Base-by-base conservation (phyloP, 805 yeast genomes). In the Saturnispora galanensis region DNA sequence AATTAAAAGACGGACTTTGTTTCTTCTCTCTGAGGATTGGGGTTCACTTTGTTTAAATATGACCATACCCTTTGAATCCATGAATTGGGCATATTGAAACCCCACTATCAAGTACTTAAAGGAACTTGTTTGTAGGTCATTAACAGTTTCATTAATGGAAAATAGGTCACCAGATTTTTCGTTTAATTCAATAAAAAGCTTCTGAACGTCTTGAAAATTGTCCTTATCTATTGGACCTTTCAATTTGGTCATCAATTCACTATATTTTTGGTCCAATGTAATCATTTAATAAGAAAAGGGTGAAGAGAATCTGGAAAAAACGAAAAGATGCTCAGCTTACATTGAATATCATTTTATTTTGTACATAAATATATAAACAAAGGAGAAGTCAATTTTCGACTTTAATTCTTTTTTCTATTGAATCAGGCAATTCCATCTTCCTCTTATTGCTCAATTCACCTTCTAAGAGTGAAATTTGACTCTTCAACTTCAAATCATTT, bases 401-500 rank as follows among this genome's bases (percentile, higher is more conserved):
- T 12, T 41, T 29, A 16, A 33, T 17, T n/a, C 30, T 15, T 28
- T 41, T 29, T 34, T 34, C 30, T 10, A 18, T n/a, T 12, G 11
- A n/a, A 31, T 15, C 13, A 29, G 26, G 26, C 26, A 21, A 4
- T 5, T 21, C 17, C 16, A 11, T 34, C 31, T 13, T 41, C 21
- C n/a, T 35, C 13, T 13, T 21, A 15, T n/a, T 18, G 28, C 28
- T 36, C 40, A 36, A n/a, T 35, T 35, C 28, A 34, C 34, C 43
- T 26, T 32, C 15, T 15, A 32, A 10, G 30, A 15, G 16, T 13
- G 12, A 32, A 46, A 21, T 79, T 44, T 79, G 62, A 45, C 71
- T 66, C 48, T 76, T 68, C 0, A 76, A 71, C 5, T 78, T 79
- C 47, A 64, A 69, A 55, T 76, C 81, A 73, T 71, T 67, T 16